Evolutionary conservation across 1,139 yeast species (phyloP), one percentile per base, ranked within the genome.

Genomic region (Saccharomyces hybrid): DNA sequence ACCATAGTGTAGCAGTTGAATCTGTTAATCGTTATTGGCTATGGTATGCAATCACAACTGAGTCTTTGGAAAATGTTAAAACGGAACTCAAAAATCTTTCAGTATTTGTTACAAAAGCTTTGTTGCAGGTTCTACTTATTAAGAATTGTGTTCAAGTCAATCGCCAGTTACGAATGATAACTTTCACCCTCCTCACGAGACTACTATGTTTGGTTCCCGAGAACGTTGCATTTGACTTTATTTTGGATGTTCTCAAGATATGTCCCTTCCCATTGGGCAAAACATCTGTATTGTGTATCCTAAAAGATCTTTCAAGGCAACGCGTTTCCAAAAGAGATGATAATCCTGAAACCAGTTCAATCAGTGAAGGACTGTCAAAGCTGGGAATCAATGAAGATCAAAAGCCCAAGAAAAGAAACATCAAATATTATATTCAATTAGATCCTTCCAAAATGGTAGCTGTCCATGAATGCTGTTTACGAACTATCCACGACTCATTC

Each of bases 231-330:
- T 87, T 81, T 68, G 75, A 74, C 4, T 88, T 86, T 64, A 72
- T 88, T 24, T 65, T 76, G 44, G 90, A 88, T 64, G 78, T 90
- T 0, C 75, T 91, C 55, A 71, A 74, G 38, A 75, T 79, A 56
- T 86, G 93, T 66, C 95, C 96, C 1, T 82, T 77, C 66, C 80
- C 78, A 46, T 77, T 77, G 50, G 79, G 81, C 32, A 82, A 83
- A 62, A 77, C 84, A 29, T 82, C 83, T 2, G 72, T 83, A 51
- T 77, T 88, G 12, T 82, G 86, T 2, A 80, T 88, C 28, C 75
- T 88, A 63, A 88, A 86, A 67, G 89, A 84, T 61, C 74, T 88
- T 38, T 38, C 44, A 11, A 38, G 44, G 24, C 44, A 19, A 16
- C 44, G 44, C 56, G 70, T 81, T 57, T 68, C 76, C 21, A 50